Evolutionary conservation across 2,329 filamentous ascomycete genomes (phyloP), one percentile per base, ranked within the genome.

Genomic region (Penicillium sp.): DNA sequence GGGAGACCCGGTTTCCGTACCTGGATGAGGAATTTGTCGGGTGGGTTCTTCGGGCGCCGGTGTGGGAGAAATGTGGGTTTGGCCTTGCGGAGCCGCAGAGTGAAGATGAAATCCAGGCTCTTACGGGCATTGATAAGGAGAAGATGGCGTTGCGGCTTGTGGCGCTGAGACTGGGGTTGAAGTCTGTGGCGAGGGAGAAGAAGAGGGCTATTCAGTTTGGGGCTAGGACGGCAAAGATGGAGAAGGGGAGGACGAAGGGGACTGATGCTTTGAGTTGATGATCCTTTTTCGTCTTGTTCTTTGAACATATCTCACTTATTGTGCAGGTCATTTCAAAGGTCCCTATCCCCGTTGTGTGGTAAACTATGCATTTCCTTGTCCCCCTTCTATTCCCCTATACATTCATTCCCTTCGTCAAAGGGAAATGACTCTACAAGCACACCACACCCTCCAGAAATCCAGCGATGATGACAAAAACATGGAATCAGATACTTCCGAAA

Each of bases 161-260:
- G 24, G 92, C 93, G 0, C 85, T 88, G 76, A 84, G 87, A 33
- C 78, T 97, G 38, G 91, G 89, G 3, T 89, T 98, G 86, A 76
- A 76, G 2, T 79, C 78, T 6, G 91, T 93, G 1, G 89, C 94
- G 4, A 80, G 80, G n/a, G 93, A 98, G 78, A 97, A 95, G 84
- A 99, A 99, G 79, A 85, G 93, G 72, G 94, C 94, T 19, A 93
- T 93, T 61, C 91, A 95, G 77, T 95, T 95, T 72, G 91, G 91
- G 15, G 88, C 91, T 3, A 83, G 91, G 68, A 93, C 91, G 3
- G 91, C 91, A 15, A 95, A 93, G 80, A 93, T 94, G 88, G 89
- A 92, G 73, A 78, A 72, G 51, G 79, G 82, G 40, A 86, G 82
- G 70, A 85, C 85, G 13, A 92, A 90, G 70, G 91, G 91, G 0